Percentiles rank a stretch among this genome's conserved stretches.
Conservation (phyloP, 1,284 basidiomycete genomes). For the Rhodotorula glutinis region DNA sequence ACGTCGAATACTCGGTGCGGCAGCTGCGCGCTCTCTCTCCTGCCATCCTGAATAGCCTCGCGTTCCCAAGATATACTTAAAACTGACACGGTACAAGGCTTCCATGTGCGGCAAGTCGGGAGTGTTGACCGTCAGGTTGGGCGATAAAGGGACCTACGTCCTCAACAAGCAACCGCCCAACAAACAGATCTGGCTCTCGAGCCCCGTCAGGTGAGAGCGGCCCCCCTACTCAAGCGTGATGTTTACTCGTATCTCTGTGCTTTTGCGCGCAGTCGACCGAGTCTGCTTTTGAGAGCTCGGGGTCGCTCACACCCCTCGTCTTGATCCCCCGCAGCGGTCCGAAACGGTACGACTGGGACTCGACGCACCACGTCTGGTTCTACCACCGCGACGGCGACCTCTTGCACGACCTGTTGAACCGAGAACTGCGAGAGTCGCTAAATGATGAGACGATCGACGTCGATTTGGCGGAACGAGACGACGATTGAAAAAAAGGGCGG, state of each 20-base stretch:
- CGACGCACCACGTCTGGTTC: slow-evolving; percentile 62
- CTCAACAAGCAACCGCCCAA: slow-evolving; percentile 99
- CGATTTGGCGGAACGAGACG: slow-evolving; percentile 19
- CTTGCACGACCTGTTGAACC: slow-evolving; percentile 65
- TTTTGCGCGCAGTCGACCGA: not conserved
- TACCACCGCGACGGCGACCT: slow-evolving; percentile 67
- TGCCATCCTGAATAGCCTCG: too few species aligned
- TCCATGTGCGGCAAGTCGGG: slow-evolving; percentile 60
- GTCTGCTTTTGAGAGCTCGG: not conserved
- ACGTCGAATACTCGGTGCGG: slow-evolving; percentile 90
- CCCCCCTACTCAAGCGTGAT: not conserved
- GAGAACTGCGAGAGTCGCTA: slow-evolving; percentile 55
- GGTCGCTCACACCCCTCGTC: not conserved
- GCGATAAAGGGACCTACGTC: slow-evolving; percentile 87
- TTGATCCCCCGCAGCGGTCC: slow-evolving; percentile 63
- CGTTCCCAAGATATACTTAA: too few species aligned
- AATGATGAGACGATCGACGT: slow-evolving; percentile 37
- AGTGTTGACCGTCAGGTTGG: slow-evolving; percentile 81
- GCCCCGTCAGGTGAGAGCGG: slow-evolving; percentile 56
- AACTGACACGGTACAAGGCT: slow-evolving; percentile 7
- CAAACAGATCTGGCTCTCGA: slow-evolving; percentile 97
- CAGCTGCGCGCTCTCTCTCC: not conserved
- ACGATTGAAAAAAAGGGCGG: not conserved
- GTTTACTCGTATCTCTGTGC: not conserved
- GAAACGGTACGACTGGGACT: slow-evolving; percentile 76